Percentiles rank a stretch among this genome's conserved stretches.
These are phyloP conservation scores for Lentinula raphanica DNA, from an alignment of 768 basidiomycete species.

Conservation along the genomic window DNA sequence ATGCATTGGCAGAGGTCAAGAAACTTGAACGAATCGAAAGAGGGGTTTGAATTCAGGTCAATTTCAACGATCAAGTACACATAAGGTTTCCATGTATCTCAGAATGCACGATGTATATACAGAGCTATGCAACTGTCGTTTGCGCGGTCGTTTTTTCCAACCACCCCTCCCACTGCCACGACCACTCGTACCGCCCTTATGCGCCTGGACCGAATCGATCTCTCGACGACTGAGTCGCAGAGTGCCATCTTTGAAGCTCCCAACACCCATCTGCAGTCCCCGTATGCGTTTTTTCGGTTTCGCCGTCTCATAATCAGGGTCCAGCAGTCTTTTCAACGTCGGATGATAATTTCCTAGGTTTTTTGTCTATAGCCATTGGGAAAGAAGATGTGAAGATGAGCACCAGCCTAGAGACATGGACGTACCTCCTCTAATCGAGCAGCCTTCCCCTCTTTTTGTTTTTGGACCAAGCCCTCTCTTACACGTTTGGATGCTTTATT, in stretches of 20 bases:
- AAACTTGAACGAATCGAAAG: slow-evolving; percentile 48
- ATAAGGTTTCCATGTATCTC: background rate
- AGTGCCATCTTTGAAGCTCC: slow-evolving; percentile 65
- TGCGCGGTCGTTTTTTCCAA: slow-evolving; percentile 17
- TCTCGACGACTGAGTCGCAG: slow-evolving; percentile 63
- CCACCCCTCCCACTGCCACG: slow-evolving; percentile 22
- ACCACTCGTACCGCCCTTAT: slow-evolving; percentile 18
- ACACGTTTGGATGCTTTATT: slow-evolving; percentile 69
- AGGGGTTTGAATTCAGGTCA: background rate
- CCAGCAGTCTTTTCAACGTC: slow-evolving; percentile 63
- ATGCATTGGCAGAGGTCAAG: slow-evolving; percentile 56
- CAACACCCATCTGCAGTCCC: slow-evolving; percentile 76
- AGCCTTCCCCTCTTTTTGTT: no score
- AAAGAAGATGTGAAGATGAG: slow-evolving; percentile 9
- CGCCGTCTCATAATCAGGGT: slow-evolving; percentile 24
- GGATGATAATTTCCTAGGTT: slow-evolving; percentile 83
- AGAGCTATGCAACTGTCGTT: no score
- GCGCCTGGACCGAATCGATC: slow-evolving; percentile 30
- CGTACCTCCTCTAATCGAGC: no score
- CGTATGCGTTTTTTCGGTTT: slow-evolving; percentile 44
- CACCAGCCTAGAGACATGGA: no score
- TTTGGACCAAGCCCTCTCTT: slow-evolving; percentile 72
- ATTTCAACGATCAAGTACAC: background rate
- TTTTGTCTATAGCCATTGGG: slow-evolving; percentile 54
- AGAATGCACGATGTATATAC: no score